Conservation (phyloP, 768 basidiomycete species). For the Piloderma croceum region DNA sequence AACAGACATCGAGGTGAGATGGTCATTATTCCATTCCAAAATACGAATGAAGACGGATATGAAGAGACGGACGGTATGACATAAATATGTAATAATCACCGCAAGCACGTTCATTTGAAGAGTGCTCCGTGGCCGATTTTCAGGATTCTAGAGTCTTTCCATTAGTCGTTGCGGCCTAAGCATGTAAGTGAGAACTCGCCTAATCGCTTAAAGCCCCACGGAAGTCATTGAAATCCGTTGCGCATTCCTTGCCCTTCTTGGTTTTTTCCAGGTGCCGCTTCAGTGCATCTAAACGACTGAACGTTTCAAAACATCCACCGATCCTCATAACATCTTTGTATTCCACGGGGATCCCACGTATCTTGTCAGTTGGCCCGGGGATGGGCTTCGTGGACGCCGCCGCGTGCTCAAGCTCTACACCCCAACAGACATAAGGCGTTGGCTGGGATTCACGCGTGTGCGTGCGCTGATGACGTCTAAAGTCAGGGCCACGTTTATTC, state of each 20-base stretch:
- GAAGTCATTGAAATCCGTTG: conserved; percentile 11
- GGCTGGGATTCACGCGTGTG: conserved; percentile 31
- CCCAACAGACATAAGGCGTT: conserved; percentile 35
- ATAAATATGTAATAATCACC: neutral
- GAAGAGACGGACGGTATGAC: no score
- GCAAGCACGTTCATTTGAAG: neutral
- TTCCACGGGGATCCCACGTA: neutral
- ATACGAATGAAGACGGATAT: no score
- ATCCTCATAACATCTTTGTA: conserved; percentile 27
- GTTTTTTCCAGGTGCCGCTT: conserved; percentile 35
- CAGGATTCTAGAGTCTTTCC: neutral
- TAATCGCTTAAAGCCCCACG: neutral
- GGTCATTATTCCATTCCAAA: no score
- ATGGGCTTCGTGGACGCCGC: neutral
- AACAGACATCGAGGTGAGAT: no score
- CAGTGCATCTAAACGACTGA: conserved; percentile 35
- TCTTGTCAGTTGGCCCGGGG: no score
- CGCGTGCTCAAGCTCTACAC: conserved; percentile 24
- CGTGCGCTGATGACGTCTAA: conserved; percentile 35
- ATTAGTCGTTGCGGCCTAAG: neutral
- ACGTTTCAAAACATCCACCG: conserved; percentile 34
- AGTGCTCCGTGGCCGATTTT: neutral
- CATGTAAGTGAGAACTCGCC: neutral
- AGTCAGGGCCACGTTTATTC: conserved; percentile 34
- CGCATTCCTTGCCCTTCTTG: conserved; percentile 28